Evolutionary conservation across 2,329 filamentous ascomycete species (phyloP).

Genomic region (Colletotrichum sp.): DNA sequence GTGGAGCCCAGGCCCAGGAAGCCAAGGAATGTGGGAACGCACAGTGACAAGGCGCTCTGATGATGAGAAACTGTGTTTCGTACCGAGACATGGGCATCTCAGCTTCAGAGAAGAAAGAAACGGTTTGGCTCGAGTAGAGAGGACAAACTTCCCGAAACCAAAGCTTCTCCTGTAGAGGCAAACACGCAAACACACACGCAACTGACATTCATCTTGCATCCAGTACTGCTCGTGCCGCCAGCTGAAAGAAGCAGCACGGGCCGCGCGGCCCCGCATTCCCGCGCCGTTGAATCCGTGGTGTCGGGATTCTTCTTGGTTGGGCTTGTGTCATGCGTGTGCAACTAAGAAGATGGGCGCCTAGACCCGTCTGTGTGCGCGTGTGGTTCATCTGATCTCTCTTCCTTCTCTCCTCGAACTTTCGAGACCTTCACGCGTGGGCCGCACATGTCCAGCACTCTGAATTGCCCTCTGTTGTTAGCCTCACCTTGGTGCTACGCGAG

Average conservation of each 20-base stretch:
- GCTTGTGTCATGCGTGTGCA: background rate
- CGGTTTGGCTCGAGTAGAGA: background rate
- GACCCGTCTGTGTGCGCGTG: background rate
- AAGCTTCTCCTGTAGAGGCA: background rate
- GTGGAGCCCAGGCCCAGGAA: background rate
- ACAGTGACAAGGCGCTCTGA: background rate
- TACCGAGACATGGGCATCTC: background rate
- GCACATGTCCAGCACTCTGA: background rate
- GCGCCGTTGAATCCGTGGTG: background rate
- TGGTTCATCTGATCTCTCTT: background rate
- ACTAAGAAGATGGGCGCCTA: background rate
- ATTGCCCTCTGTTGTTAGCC: background rate
- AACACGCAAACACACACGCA: background rate
- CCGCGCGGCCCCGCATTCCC: background rate
- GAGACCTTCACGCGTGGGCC: background rate
- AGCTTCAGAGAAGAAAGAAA: background rate
- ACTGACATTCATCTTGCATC: background rate
- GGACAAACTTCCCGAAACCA: background rate
- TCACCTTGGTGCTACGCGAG: background rate
- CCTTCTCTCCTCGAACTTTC: background rate
- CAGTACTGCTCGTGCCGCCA: background rate
- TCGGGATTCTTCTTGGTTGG: background rate
- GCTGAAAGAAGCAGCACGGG: background rate
- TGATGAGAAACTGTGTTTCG: background rate
- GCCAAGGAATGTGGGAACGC: background rate